A percentile compares a stretch with the other conserved stretches of the same genome.
phyloP scores from a whole-genome alignment of 805 yeast species.

The Wickerhamomyces bovis region DNA sequence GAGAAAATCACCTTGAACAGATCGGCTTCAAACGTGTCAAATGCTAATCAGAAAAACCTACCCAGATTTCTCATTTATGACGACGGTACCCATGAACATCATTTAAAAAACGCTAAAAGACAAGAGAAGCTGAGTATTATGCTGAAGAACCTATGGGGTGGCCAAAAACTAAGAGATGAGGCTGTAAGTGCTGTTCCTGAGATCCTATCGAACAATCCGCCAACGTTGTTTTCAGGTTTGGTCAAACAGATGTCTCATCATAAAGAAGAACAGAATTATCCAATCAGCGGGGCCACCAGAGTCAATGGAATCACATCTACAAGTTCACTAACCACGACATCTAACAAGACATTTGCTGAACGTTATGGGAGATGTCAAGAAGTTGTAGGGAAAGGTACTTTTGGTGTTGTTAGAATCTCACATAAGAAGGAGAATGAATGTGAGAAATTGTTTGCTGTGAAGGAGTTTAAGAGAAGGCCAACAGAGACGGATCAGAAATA shows the following conservation, averaged over 20 bases:
- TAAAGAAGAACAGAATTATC: conserved; percentile 33
- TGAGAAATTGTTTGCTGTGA: conserved; percentile 69
- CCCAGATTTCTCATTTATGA: conserved; percentile 49
- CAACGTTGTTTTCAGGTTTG: conserved; percentile 64
- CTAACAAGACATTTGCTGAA: conserved; percentile 60
- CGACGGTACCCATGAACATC: conserved; percentile 78
- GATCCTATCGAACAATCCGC: conserved; percentile 52
- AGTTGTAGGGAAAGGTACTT: conserved; percentile 88
- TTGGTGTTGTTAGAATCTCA: conserved; percentile 86
- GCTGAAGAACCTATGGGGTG: conserved; percentile 73
- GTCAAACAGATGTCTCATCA: conserved; percentile 49
- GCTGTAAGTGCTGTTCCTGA: conserved; percentile 74
- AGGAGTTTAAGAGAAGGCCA: conserved; percentile 65
- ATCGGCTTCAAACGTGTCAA: conserved; percentile 20
- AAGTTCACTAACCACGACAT: not conserved
- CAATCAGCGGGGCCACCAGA: conserved; percentile 31
- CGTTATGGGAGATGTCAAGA: conserved; percentile 95
- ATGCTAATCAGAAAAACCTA: conserved; percentile 8
- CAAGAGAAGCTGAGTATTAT: conserved; percentile 71
- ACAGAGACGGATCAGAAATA: conserved; percentile 62
- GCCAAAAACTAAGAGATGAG: conserved; percentile 61
- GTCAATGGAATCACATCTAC: conserved; percentile 8
- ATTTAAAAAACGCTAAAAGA: conserved; percentile 65
- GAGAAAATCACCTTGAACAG: conserved; percentile 14
- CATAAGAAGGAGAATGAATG: conserved; percentile 49